Conservation (phyloP, 2,329 filamentous ascomycete genomes). For the Pseudogymnoascus sp. region DNA sequence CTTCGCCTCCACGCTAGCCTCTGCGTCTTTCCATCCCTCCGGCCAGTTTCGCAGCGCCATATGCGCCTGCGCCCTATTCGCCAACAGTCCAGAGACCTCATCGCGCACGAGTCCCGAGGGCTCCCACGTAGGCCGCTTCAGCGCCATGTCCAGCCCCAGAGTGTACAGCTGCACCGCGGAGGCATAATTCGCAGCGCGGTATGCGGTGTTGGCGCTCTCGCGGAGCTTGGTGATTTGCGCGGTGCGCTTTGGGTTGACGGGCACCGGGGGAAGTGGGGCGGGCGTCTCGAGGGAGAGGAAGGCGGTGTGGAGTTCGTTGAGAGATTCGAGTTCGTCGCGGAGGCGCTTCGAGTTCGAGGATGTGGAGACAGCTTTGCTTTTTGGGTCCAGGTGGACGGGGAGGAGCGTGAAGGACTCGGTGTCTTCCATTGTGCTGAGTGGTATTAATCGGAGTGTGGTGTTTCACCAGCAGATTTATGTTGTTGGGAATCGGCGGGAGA, state of each 20-base stretch:
- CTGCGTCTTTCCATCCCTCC: constrained; percentile 79
- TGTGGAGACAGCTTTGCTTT: constrained; percentile 63
- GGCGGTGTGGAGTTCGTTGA: constrained; percentile 72
- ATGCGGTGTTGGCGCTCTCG: constrained; percentile 75
- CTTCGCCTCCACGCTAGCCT: constrained; percentile 82
- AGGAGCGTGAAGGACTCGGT: constrained; percentile 72
- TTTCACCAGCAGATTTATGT: not conserved
- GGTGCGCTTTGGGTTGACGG: constrained; percentile 85
- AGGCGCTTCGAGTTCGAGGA: constrained; percentile 43
- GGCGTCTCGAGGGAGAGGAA: constrained; percentile 60
- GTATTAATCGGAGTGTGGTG: constrained; percentile 4
- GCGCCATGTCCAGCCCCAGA: constrained; percentile 84
- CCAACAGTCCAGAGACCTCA: constrained; percentile 71
- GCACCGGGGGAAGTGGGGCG: constrained; percentile 75
- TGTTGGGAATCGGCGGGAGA: not conserved
- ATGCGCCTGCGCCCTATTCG: constrained; percentile 83
- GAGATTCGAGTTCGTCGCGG: constrained; percentile 56
- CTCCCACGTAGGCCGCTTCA: constrained; percentile 78
- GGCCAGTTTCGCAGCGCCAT: constrained; percentile 78
- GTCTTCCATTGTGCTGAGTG: constrained; percentile 41
- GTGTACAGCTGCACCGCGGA: constrained; percentile 78
- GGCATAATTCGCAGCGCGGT: constrained; percentile 65
- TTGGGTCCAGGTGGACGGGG: constrained; percentile 72
- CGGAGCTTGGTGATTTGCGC: constrained; percentile 85
- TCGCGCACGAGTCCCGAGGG: constrained; percentile 75